A percentile compares a stretch with the other conserved stretches of the same genome.
phyloP scores from a whole-genome alignment of 352 stramenopile genomes.

The Phytophthora fragariaefolia region DNA sequence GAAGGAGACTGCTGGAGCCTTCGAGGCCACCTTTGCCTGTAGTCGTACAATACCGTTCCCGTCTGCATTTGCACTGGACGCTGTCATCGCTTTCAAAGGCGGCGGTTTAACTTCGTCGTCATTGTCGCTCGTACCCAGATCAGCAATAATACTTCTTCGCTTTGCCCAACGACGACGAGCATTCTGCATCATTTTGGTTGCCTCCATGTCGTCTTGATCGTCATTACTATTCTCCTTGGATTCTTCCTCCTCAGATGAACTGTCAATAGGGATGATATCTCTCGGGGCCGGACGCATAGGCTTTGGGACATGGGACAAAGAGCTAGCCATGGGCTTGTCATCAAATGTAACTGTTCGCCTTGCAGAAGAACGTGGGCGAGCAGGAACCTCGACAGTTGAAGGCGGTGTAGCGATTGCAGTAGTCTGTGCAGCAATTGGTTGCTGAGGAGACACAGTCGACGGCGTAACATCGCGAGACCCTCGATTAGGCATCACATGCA shows the following conservation, averaged over 20 bases:
- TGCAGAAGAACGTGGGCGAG: slow-evolving; percentile 6
- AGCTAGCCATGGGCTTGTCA: slow-evolving; percentile 1
- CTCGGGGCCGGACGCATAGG: background rate
- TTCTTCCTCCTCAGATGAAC: slow-evolving; percentile 37
- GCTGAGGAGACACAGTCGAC: slow-evolving; percentile 11
- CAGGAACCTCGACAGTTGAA: slow-evolving; percentile 7
- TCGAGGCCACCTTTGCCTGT: slow-evolving; percentile 6
- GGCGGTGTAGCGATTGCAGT: background rate
- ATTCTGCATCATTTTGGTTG: slow-evolving; percentile 21
- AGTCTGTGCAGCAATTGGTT: background rate
- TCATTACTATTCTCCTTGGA: slow-evolving; percentile 16
- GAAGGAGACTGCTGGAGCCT: slow-evolving; percentile 23
- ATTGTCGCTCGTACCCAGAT: slow-evolving; percentile 22
- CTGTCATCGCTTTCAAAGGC: slow-evolving; percentile 3
- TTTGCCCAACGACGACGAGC: slow-evolving; percentile 18
- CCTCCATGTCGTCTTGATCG: slow-evolving; percentile 16
- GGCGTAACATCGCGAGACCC: slow-evolving; percentile 14
- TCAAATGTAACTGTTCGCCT: slow-evolving; percentile 36
- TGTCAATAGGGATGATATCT: slow-evolving; percentile 33
- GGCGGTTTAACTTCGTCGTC: slow-evolving; percentile 22
- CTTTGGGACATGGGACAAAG: slow-evolving; percentile 6
- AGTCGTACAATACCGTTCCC: background rate
- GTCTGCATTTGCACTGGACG: slow-evolving; percentile 7
- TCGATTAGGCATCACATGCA: slow-evolving; percentile 48
- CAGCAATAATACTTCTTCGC: slow-evolving; percentile 15